A percentile compares a stretch with the other conserved stretches of the same genome.
Evolutionary conservation across 768 basidiomycete genomes (phyloP).

Genomic region (Russula compacta): DNA sequence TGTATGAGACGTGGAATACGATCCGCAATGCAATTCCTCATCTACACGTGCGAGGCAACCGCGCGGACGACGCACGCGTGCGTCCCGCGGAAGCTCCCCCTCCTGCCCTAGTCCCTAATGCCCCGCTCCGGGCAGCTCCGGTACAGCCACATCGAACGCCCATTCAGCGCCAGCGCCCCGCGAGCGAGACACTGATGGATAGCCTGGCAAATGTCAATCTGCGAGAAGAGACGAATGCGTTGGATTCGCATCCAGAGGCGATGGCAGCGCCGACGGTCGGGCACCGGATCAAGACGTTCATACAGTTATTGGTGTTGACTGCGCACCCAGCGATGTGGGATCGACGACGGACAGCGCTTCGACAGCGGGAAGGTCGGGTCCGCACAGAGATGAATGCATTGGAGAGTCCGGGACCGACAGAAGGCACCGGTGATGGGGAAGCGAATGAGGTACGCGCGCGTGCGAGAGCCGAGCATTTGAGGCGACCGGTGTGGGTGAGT

Average conservation of each 20-base stretch:
- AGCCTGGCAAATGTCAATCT: conserved; percentile 12
- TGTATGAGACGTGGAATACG: conserved; percentile 21
- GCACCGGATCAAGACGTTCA: conserved; percentile 15
- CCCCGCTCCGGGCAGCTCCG: not conserved
- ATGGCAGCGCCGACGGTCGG: not conserved
- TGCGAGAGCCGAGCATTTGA: not conserved
- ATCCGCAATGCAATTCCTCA: conserved; percentile 19
- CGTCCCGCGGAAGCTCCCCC: not conserved
- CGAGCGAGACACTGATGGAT: conserved; percentile 8
- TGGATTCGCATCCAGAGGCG: conserved; percentile 8
- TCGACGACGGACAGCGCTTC: conserved; percentile 16
- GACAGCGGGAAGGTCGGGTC: conserved; percentile 17
- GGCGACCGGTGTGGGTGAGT: conserved; percentile 11
- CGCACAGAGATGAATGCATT: conserved; percentile 14
- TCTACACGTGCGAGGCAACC: conserved; percentile 1
- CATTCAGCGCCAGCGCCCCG: not conserved
- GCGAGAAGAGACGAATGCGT: conserved; percentile 3
- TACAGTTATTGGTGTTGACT: conserved; percentile 13
- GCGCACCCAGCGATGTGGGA: conserved; percentile 20
- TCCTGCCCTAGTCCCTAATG: not conserved
- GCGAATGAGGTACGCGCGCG: not conserved
- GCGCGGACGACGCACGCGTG: not conserved
- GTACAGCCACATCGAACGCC: not conserved
- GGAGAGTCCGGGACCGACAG: not conserved
- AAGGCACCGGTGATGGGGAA: conserved; percentile 3